Base-by-base conservation (phyloP, 2,329 filamentous ascomycete genomes). In the Cladobotryum mycophilum region DNA sequence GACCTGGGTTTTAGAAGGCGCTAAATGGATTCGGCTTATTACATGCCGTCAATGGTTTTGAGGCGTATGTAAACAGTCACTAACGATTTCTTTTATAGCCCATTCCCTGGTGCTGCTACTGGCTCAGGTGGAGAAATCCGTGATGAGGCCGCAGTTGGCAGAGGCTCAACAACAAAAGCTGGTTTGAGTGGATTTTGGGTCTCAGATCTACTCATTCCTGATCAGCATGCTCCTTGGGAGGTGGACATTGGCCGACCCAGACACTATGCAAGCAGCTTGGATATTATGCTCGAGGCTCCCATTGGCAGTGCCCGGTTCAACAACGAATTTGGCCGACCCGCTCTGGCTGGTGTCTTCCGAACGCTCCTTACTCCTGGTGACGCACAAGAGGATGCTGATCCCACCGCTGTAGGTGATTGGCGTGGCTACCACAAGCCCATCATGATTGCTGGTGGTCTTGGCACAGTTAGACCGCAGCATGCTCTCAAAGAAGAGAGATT, bases 381-480 rank as follows among this genome's bases (percentile, higher is more conserved):
- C 14, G 15, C 55, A 4, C 43, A 18, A 13, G 42, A 47, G 2
- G 47, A 40, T 6, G 42, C 48, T 18, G 59, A 65, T 34, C 80
- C 80, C 5, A 45, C 51, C 38, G 70, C 70, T 37, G 67, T 70
- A 36, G 72, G 76, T 45, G 66, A 67, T 3, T 80, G 89, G 63
- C 81, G 92, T 59, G 93, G 93, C 20, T 99, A 95, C 67, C 93
- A 97, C 71, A 99, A 99, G 74, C 93, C 93, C 9, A 96, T 96
- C 67, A 95, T 96, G 89, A 89, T 99, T 71, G 93, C 93, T 55
- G 93, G 93, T 64, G 93, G 93, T 64, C 82, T 97, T 35, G 93
- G 93, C 45, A 96, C 88, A 5, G 92, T 97, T 30, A 76, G 93
- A 52, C 92, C 93, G 13, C 85, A 92, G 61, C 88, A 96, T 64